Evolutionary conservation across 2,329 filamentous ascomycete species (phyloP).

Genomic region (Pseudogymnoascus sp.): DNA sequence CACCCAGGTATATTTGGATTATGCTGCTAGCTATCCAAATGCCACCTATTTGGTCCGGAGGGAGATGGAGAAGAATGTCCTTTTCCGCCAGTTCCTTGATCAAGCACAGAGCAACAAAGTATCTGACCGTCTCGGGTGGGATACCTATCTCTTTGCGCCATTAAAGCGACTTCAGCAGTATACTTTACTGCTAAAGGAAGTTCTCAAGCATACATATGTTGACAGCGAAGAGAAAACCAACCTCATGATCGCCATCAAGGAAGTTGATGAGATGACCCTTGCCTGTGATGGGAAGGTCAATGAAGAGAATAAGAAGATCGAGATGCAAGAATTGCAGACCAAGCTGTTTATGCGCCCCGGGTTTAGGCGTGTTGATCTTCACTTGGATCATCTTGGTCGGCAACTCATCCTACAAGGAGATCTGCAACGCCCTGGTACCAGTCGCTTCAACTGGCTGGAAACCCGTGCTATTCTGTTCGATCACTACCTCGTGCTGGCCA

Average conservation of each 20-base stretch:
- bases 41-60: slow-evolving; percentile 76
- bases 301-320: slow-evolving; percentile 85
- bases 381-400: slow-evolving; percentile 87
- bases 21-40: slow-evolving; percentile 78
- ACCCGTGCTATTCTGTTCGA: slow-evolving; percentile 92
- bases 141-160: slow-evolving; percentile 86
- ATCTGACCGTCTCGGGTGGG: slow-evolving; percentile 81
- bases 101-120: slow-evolving; percentile 68
- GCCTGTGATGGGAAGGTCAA: slow-evolving; percentile 91
- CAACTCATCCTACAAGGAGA: slow-evolving; percentile 86
- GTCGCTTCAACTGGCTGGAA: slow-evolving; percentile 87
- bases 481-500: slow-evolving; percentile 90
- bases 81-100: slow-evolving; percentile 82
- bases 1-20: slow-evolving; percentile 79
- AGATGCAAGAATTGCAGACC: slow-evolving; percentile 72
- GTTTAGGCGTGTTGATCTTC: slow-evolving; percentile 79
- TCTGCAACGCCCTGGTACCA: slow-evolving; percentile 78
- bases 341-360: slow-evolving; percentile 81
- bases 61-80: slow-evolving; percentile 74
- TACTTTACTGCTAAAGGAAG: slow-evolving; percentile 70
- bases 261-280: slow-evolving; percentile 80
- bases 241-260: slow-evolving; percentile 73
- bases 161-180: slow-evolving; percentile 91
- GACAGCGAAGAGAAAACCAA: slow-evolving; percentile 89
- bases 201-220: slow-evolving; percentile 72